Base-by-base conservation (phyloP, 768 basidiomycete genomes). In the Naganishia randhawae region DNA sequence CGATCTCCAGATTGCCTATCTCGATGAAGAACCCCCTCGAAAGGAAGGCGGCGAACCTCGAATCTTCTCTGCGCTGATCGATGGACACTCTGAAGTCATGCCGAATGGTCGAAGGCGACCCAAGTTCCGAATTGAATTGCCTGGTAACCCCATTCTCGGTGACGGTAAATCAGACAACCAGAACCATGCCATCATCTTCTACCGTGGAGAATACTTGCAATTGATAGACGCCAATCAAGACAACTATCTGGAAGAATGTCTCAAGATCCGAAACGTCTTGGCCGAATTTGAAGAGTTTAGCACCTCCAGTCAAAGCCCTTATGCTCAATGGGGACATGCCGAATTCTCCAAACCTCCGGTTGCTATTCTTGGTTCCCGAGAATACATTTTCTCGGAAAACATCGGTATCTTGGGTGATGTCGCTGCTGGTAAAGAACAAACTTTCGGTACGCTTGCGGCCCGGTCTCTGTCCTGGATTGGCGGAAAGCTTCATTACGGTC, bases 121-220 rank as follows among this genome's bases (percentile, higher is more conserved):
- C 74, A 99, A 99, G 83, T 99, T 98, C 86, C 87, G 94, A 68
- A 91, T 99, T 79, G 95, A 99, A 81, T 84, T 98, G 17, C 96
- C 96, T 51, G 96, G 96, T 29, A 99, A 99, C 82, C 96, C 96
- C 0, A 99, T 99, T 82, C 86, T 98, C 62, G 96, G 95, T 69
- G 96, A 99, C 76, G 96, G 96, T 68, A 99, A 99, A 82, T 95
- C 92, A 29, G 96, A 99, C 83, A 99, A 99, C 81, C 96, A 98
- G 85, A 98, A 99, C 80, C 96, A 99, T 74, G 95, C 96, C 32
- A 94, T 99, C 80, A 87, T 99, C 81, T 99, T 98, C 84, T 97
- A 98, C 82, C 92, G 96, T 69, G 96, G 96, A 74, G 96, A 98
- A 82, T 99, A 98, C 81, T 84, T 99, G 4, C 96, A 99, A 82